These are phyloP conservation scores for Mycena rosella DNA, from an alignment of 768 basidiomycete genomes.

Conservation along the genomic window DNA sequence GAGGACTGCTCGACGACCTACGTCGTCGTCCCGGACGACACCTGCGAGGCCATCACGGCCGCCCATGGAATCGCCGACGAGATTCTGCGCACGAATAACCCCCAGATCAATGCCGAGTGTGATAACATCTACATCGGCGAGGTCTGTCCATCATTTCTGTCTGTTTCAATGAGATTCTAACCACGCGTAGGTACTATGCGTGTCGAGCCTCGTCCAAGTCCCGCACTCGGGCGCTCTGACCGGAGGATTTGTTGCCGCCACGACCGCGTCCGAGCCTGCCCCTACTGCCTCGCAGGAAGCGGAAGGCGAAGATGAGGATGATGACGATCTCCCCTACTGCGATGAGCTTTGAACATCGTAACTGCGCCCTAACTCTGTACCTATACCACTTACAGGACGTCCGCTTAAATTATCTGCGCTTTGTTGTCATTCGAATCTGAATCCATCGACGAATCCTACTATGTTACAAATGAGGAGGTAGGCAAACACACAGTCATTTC, in stretches of 20 bases:
- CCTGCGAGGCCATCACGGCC: constrained; percentile 65
- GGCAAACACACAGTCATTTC: too few relatives aligned
- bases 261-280: too few relatives aligned
- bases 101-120: constrained; percentile 69
- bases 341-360: not conserved
- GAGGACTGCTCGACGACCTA: constrained; percentile 76
- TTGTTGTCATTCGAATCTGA: too few relatives aligned
- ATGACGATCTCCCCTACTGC: not conserved
- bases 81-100: constrained; percentile 78
- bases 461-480: too few relatives aligned
- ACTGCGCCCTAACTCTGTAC: too few relatives aligned
- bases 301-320: not conserved
- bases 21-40: constrained; percentile 67
- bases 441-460: too few relatives aligned
- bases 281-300: not conserved
- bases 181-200: not conserved
- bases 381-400: too few relatives aligned
- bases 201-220: not conserved
- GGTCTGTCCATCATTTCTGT: constrained; percentile 56
- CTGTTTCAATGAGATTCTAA: not conserved
- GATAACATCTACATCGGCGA: constrained; percentile 82
- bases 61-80: constrained; percentile 61
- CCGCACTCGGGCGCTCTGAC: not conserved
- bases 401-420: not conserved
- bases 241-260: too few relatives aligned